These are phyloP conservation scores for Avena sativa DNA, from an alignment of 176 grass and related monocot species.

Conservation along the genomic window DNA sequence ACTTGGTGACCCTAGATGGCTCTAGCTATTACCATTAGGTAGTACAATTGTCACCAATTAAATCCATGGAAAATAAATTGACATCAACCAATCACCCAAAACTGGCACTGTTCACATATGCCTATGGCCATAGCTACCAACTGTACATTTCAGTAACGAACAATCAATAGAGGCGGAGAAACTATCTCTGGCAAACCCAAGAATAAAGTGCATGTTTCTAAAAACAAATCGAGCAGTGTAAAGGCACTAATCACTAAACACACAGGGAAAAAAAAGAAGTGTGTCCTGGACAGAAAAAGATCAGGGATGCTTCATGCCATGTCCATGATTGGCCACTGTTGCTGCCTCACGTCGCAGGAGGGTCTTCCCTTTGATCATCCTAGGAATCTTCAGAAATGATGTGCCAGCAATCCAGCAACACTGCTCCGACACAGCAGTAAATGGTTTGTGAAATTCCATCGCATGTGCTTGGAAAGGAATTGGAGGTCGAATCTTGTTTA, in stretches of 20 bases:
- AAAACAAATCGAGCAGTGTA: neutral
- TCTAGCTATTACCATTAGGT: neutral
- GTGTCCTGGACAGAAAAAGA: neutral
- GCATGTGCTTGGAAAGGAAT: neutral
- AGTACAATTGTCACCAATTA: slow-evolving; percentile 52
- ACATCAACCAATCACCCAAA: slow-evolving; percentile 40
- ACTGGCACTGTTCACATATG: slow-evolving; percentile 10
- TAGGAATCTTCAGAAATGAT: slow-evolving; percentile 70
- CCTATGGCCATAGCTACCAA: neutral
- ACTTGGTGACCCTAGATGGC: slow-evolving; percentile 38
- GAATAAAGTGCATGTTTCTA: neutral
- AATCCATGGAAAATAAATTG: slow-evolving; percentile 45
- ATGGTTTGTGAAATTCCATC: neutral
- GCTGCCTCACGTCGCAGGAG: neutral
- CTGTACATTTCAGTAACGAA: no score
- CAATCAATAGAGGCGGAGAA: neutral
- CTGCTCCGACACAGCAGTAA: slow-evolving; percentile 35
- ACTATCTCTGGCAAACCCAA: neutral
- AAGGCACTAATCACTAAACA: neutral
- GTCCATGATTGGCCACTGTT: slow-evolving; percentile 51
- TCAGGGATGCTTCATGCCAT: neutral
- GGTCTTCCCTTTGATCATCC: slow-evolving; percentile 52
- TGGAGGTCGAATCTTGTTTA: neutral
- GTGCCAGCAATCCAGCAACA: slow-evolving; percentile 31
- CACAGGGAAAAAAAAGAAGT: neutral